Base-by-base conservation (phyloP, 2,329 filamentous ascomycete genomes). In the Sporothrix schenckii region DNA sequence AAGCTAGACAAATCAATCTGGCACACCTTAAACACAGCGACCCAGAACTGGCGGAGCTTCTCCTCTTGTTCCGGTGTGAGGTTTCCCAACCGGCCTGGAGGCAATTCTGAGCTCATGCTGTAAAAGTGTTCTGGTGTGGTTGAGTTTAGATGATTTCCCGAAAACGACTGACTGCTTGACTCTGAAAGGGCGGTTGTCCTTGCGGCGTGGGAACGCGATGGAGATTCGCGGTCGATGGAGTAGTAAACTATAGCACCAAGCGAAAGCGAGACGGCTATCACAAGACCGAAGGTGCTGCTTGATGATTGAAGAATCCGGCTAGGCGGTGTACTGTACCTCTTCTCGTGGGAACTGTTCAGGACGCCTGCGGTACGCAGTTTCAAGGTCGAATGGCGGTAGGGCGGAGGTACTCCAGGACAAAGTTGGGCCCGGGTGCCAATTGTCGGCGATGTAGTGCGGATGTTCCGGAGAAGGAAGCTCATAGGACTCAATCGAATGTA, bases 31-130 rank as follows among this genome's bases (percentile, higher is more conserved):
- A 96, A 86, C 52, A 93, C 85, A 69, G 89, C 83, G 16, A 86
- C 81, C 95, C 95, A 99, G 75, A 98, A 86, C 79, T 96, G 91
- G 76, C 91, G 91, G 71, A 99, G 83, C 82, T 96, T 97, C 73
- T 87, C 87, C 76, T 97, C 92, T 81, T 99, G 89, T 73, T 97
- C 94, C 3, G 88, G 80, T n/a, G 94, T 97, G 71, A 99, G 85
- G 75, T 92, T 97, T 71, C 92, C 93, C 69, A 93, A 87, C 72
- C 93, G 89, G 68, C 95, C 95, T 50, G 90, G 87, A 58, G 85
- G 86, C 27, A 77, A 72, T 75, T 84, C 80, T 41, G 76, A 75
- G 30, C 76, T 41, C 72, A 74, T 74, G 4, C 70, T 50, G 67
- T 70, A 71, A 27, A 71, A 11, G 27, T 21, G 44, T 56, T 61